These are phyloP conservation scores for Mycena vitilis DNA, from an alignment of 768 basidiomycete genomes.

Conservation along the genomic window DNA sequence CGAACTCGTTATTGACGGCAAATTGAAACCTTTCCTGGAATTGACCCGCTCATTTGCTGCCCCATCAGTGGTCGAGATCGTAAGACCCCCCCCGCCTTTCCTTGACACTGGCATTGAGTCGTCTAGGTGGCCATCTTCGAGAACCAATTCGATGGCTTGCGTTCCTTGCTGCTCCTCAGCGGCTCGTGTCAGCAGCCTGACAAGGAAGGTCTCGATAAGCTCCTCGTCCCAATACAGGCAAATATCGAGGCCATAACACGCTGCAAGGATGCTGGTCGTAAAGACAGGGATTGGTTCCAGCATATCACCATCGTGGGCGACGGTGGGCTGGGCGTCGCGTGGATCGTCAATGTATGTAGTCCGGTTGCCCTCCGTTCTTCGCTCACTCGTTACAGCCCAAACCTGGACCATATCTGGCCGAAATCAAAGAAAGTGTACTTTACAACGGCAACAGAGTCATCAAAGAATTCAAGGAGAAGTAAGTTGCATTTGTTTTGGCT, in stretches of 20 bases:
- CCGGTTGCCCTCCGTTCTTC: not conserved
- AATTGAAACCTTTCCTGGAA: slow-evolving; percentile 79
- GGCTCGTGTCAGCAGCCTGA: slow-evolving; percentile 86
- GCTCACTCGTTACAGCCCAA: slow-evolving; percentile 65
- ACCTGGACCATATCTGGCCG: slow-evolving; percentile 82
- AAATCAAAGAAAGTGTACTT: slow-evolving; percentile 85
- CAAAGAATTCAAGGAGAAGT: slow-evolving; percentile 96
- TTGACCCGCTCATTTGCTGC: slow-evolving; percentile 79
- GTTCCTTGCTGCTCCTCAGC: slow-evolving; percentile 74
- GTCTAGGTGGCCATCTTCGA: slow-evolving; percentile 75
- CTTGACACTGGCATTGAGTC: slow-evolving; percentile 2
- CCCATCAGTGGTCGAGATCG: slow-evolving; percentile 81
- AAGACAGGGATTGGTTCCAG: slow-evolving; percentile 84
- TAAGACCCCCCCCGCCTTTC: slow-evolving; percentile 49
- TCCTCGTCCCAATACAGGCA: slow-evolving; percentile 77
- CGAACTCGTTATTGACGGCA: slow-evolving; percentile 76
- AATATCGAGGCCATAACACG: slow-evolving; percentile 83
- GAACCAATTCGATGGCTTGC: slow-evolving; percentile 74
- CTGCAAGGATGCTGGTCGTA: slow-evolving; percentile 83
- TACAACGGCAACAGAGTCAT: slow-evolving; percentile 93
- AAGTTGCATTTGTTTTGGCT: slow-evolving; percentile 39
- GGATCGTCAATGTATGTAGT: slow-evolving; percentile 82
- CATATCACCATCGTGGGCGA: slow-evolving; percentile 88
- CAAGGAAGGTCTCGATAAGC: slow-evolving; percentile 61
- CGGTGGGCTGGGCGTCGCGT: slow-evolving; percentile 83